phyloP scores from a whole-genome alignment of 2,329 filamentous ascomycete species.

The Didymella sp. region DNA sequence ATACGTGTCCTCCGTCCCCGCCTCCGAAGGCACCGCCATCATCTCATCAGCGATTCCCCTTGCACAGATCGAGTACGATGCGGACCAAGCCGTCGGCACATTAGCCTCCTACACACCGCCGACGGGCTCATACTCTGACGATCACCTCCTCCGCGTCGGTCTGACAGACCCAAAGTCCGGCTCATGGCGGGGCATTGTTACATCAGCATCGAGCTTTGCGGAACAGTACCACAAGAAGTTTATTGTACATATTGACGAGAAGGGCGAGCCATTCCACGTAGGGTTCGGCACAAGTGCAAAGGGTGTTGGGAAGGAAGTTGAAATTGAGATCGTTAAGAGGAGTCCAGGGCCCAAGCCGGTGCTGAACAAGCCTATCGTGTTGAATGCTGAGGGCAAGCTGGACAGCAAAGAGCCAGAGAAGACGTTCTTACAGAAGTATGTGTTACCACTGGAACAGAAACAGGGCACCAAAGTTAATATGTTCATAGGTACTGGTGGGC shows the following conservation, averaged over 20 bases:
- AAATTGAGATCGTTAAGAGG: conserved; percentile 52
- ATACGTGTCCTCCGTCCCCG: conserved; percentile 77
- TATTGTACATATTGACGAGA: conserved; percentile 52
- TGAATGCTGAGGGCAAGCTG: conserved; percentile 63
- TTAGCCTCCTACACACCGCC: conserved; percentile 48
- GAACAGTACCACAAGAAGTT: conserved; percentile 54
- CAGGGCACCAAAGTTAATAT: conserved; percentile 21
- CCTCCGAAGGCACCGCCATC: conserved; percentile 72
- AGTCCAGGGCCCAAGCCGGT: conserved; percentile 51
- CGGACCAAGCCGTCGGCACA: conserved; percentile 46
- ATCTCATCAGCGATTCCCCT: conserved; percentile 50
- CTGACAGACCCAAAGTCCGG: conserved; percentile 49
- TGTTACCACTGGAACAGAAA: conserved; percentile 10
- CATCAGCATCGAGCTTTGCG: conserved; percentile 53
- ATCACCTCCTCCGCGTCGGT: conserved; percentile 54
- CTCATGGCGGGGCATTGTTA: conserved; percentile 56
- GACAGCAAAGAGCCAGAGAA: conserved; percentile 56
- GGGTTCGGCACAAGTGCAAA: conserved; percentile 51
- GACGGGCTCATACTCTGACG: conserved; percentile 41
- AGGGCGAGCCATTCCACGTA: conserved; percentile 55
- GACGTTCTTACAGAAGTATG: conserved; percentile 60
- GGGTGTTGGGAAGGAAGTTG: conserved; percentile 47
- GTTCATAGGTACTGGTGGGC: conserved; percentile 59
- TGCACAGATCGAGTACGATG: conserved; percentile 54
- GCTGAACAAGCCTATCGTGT: conserved; percentile 61